Evolutionary conservation across 2,329 filamentous ascomycete genomes (phyloP).

Genomic region (Colletotrichum costaricense): DNA sequence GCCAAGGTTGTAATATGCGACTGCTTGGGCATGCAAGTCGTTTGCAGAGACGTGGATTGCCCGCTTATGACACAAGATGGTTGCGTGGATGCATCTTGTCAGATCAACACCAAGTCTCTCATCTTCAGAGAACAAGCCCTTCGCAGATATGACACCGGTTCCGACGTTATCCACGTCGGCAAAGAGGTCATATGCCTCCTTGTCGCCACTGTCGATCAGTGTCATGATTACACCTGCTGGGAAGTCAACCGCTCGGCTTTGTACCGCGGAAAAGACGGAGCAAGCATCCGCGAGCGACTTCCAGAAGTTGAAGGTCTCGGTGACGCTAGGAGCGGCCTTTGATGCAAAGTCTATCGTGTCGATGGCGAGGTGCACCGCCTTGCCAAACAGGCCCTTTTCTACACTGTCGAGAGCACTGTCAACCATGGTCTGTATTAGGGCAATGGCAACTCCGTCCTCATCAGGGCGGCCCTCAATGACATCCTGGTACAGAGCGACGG

Average conservation of each 20-base stretch:
- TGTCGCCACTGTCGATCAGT: conserved; percentile 67
- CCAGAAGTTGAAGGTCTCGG: conserved; percentile 92
- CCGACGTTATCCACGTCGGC: conserved; percentile 75
- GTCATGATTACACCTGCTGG: conserved; percentile 67
- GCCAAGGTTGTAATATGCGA: conserved; percentile 97
- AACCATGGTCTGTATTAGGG: conserved; percentile 87
- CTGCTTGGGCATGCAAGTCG: conserved; percentile 88
- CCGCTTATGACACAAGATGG: conserved; percentile 88
- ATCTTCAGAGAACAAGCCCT: conserved; percentile 58
- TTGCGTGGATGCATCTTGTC: conserved; percentile 72
- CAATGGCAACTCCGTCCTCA: conserved; percentile 89
- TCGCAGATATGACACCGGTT: conserved; percentile 56
- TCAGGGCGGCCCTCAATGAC: conserved; percentile 75
- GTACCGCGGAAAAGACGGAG: conserved; percentile 83
- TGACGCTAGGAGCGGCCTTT: conserved; percentile 68
- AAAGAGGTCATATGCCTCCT: conserved; percentile 70
- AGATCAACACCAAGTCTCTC: conserved; percentile 62
- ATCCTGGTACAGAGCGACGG: conserved; percentile 79
- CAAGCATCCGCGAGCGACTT: conserved; percentile 91
- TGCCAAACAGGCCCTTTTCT: conserved; percentile 87
- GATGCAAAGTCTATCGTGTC: conserved; percentile 77
- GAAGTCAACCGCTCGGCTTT: conserved; percentile 72
- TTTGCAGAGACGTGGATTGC: conserved; percentile 79
- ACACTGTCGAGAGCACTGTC: conserved; percentile 83
- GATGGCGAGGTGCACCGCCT: conserved; percentile 77